These are phyloP conservation scores for Pelargonium australe DNA, from an alignment of 441 rosid genomes.

Conservation along the genomic window DNA sequence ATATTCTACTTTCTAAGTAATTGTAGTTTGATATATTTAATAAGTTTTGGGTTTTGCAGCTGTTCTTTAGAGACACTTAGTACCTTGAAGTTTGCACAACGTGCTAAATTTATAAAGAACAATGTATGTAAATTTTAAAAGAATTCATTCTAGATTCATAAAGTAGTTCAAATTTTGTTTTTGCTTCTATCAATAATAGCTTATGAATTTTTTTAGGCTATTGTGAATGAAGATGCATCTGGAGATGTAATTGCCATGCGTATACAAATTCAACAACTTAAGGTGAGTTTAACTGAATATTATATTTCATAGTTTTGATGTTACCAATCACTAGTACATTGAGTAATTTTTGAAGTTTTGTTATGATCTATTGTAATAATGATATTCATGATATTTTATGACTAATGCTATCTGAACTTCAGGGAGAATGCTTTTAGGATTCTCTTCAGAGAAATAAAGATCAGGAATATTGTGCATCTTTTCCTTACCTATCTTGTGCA, in stretches of 20 bases:
- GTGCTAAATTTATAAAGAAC: conserved; percentile 94
- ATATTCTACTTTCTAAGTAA: background rate
- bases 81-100: conserved; percentile 98
- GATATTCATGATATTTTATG: background rate
- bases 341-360: background rate
- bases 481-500: conserved; percentile 9
- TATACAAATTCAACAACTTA: conserved; percentile 89
- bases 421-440: background rate
- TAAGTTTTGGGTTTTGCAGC: conserved; percentile 37
- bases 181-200: background rate
- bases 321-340: background rate
- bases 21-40: background rate
- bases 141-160: background rate
- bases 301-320: background rate
- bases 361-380: background rate
- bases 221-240: conserved; percentile 93
- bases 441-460: background rate
- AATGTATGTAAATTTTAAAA: conserved; percentile 44
- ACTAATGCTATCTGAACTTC: background rate
- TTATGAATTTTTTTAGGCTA: conserved; percentile 44
- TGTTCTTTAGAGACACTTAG: conserved; percentile 91
- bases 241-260: conserved; percentile 97
- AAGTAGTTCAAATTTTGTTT: background rate
- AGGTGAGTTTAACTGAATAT: conserved; percentile 37
- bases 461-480: background rate